Percentiles rank a stretch among this genome's conserved stretches.
Conservation (phyloP, 1,139 yeast genomes). For the Yamadazyma spencermartinsiae region DNA sequence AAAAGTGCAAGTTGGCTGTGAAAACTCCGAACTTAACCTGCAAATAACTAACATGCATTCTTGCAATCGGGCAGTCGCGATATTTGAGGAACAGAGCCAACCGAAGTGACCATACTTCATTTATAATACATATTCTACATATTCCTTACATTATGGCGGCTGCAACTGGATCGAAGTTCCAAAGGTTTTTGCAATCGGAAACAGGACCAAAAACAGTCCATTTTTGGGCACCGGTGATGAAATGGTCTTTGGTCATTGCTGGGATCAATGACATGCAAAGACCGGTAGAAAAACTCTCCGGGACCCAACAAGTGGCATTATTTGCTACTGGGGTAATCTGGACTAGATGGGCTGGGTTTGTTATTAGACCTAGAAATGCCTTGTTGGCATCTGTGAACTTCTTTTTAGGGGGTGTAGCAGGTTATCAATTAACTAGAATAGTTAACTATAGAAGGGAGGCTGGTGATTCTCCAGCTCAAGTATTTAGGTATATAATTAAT, state of each 20-base stretch:
- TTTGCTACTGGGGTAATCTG: conserved; percentile 92
- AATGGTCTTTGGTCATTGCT: conserved; percentile 91
- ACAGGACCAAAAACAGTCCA: conserved; percentile 96
- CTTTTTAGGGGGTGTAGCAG: conserved; percentile 89
- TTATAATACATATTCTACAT: conserved; percentile 1
- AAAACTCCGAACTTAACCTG: background rate
- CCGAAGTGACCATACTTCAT: background rate
- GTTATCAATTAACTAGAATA: conserved; percentile 76
- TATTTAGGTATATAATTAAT: conserved; percentile 56
- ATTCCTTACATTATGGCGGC: conserved; percentile 34
- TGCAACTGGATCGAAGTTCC: conserved; percentile 59
- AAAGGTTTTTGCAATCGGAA: conserved; percentile 75
- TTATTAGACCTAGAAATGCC: conserved; percentile 84
- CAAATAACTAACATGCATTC: background rate
- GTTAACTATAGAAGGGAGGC: conserved; percentile 55
- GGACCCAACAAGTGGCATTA: conserved; percentile 88
- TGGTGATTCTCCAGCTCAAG: conserved; percentile 53
- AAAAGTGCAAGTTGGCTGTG: too few species aligned
- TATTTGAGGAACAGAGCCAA: background rate
- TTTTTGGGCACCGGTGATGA: conserved; percentile 75
- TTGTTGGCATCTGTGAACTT: conserved; percentile 91
- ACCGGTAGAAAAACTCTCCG: conserved; percentile 89
- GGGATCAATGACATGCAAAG: conserved; percentile 84
- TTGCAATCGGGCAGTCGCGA: background rate
- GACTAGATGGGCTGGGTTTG: conserved; percentile 96